Conservation (phyloP, 306 rosid genomes). For the Cicer pinnatifidum region DNA sequence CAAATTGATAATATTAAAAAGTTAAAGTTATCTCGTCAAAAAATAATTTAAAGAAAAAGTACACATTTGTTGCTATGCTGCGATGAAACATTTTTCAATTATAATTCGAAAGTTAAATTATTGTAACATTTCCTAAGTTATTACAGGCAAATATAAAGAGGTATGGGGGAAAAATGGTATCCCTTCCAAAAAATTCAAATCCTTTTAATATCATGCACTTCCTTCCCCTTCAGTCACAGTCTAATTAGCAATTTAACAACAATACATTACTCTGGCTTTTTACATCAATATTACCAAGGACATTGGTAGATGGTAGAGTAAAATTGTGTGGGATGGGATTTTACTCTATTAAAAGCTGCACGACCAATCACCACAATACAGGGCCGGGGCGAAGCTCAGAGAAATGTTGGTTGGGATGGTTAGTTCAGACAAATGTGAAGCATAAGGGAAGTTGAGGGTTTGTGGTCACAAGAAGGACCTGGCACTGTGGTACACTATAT, state of each 20-base stretch:
- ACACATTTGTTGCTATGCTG: neutral
- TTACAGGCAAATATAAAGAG: neutral
- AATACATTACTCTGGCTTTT: constrained; percentile 20
- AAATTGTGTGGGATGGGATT: constrained; percentile 28
- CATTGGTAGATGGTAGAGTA: neutral
- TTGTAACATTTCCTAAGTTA: neutral
- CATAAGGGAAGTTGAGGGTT: constrained; percentile 17
- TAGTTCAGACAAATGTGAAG: constrained; percentile 27
- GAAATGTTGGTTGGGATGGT: constrained; percentile 29
- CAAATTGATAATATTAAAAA: too few relatives aligned
- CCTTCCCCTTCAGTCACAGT: neutral
- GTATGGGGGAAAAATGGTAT: neutral
- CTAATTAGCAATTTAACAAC: constrained; percentile 12
- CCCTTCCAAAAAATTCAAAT: neutral
- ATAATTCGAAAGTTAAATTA: neutral
- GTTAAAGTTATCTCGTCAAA: too few relatives aligned
- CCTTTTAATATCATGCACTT: constrained; percentile 19
- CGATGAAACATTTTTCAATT: neutral
- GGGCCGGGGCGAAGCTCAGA: constrained; percentile 13
- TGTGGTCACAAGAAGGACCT: constrained; percentile 47
- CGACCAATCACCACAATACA: constrained; percentile 33
- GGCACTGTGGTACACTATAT: constrained; percentile 49
- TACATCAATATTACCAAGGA: constrained; percentile 30
- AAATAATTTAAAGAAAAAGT: too few relatives aligned
- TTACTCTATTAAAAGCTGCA: constrained; percentile 32